Evolutionary conservation across 2,329 filamentous ascomycete genomes (phyloP).

Genomic region (Xylaria sp.): DNA sequence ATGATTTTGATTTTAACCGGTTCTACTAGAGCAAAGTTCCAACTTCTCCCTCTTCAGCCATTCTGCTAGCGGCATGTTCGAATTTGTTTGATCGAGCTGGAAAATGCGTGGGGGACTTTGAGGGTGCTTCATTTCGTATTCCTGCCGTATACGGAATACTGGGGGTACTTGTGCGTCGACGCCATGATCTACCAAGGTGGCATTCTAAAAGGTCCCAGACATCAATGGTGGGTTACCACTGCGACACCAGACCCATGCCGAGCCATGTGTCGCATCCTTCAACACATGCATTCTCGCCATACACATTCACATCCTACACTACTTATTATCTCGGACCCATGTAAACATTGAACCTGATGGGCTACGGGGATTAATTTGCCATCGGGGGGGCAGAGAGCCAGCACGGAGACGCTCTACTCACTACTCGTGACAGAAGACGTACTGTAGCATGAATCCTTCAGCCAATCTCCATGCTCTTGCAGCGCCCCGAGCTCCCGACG

Average conservation of each 20-base stretch:
- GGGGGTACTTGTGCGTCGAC: slow-evolving; percentile 1
- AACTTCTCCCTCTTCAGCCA: background rate
- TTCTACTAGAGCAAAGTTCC: background rate
- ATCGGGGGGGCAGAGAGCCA: background rate
- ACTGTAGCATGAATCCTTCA: slow-evolving; percentile 4
- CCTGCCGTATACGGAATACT: background rate
- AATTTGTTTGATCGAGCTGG: background rate
- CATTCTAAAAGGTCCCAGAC: slow-evolving; percentile 28
- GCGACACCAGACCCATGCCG: slow-evolving; percentile 12
- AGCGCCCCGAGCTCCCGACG: slow-evolving; percentile 11
- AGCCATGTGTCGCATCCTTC: slow-evolving; percentile 28
- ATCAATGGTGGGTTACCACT: slow-evolving; percentile 14
- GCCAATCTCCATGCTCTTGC: background rate
- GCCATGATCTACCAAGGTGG: slow-evolving; percentile 13
- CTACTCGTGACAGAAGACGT: slow-evolving; percentile 9
- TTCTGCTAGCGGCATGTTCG: background rate
- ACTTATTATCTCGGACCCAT: background rate
- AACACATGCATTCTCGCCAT: slow-evolving; percentile 9
- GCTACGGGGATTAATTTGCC: background rate
- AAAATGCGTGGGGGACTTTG: background rate
- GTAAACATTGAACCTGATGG: slow-evolving; percentile 10
- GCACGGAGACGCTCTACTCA: background rate
- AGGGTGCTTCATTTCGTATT: background rate
- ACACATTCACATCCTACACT: background rate
- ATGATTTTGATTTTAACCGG: too few species aligned